Percentiles rank a stretch among this genome's conserved stretches.
phyloP scores from a whole-genome alignment of 2,329 filamentous ascomycete genomes.

The Chaetomiaceae sp. region DNA sequence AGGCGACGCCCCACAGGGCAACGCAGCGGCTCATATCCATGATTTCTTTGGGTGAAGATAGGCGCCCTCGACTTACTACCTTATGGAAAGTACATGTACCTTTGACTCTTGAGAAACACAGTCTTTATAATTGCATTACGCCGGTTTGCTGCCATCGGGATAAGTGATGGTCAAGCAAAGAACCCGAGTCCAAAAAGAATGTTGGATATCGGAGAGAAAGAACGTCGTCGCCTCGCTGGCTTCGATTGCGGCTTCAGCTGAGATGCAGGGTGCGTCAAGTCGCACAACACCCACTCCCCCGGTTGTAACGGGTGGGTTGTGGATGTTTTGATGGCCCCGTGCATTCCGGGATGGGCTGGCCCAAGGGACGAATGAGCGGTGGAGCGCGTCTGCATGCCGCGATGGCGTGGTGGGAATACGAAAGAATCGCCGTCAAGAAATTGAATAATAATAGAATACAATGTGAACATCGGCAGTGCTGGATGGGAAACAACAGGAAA shows the following conservation, averaged over 20 bases:
- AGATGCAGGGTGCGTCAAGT: constrained; percentile 1
- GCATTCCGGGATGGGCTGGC: constrained; percentile 6
- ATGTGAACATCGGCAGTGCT: not conserved
- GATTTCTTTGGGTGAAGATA: not conserved
- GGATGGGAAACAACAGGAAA: too few relatives aligned
- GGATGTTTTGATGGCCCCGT: constrained; percentile 16
- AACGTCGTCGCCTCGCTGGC: not conserved
- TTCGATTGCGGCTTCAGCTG: constrained; percentile 2
- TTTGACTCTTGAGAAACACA: too few relatives aligned
- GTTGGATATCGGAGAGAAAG: too few relatives aligned
- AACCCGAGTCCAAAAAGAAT: too few relatives aligned
- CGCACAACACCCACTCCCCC: not conserved
- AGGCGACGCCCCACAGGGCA: not conserved
- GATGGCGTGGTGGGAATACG: not conserved
- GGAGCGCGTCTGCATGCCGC: constrained; percentile 8
- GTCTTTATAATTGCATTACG: too few relatives aligned
- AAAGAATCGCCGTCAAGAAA: not conserved
- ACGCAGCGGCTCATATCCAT: not conserved
- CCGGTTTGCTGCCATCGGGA: too few relatives aligned
- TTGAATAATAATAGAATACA: not conserved
- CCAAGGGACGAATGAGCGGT: constrained; percentile 8
- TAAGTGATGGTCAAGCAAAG: too few relatives aligned
- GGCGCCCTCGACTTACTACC: too few relatives aligned
- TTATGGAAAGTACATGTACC: too few relatives aligned
- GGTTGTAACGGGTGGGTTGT: not conserved